A percentile compares a stretch with the other conserved stretches of the same genome.
Conservation (phyloP, 2,329 filamentous ascomycete species). For the Biscogniauxia mediterranea region DNA sequence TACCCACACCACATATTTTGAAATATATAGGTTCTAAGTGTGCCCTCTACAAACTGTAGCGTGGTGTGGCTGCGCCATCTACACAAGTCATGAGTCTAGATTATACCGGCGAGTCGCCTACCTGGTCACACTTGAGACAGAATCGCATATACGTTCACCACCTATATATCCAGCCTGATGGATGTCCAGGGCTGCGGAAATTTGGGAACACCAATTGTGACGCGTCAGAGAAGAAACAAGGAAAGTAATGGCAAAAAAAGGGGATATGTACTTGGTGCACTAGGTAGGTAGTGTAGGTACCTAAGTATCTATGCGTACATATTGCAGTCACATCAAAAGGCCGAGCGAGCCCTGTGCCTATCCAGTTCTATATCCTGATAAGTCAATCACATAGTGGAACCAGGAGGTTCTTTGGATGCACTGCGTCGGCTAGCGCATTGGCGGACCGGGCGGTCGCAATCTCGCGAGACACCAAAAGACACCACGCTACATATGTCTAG, state of each 20-base stretch:
- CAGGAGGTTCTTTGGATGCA: neutral
- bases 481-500: slow-evolving; percentile 12
- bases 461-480: slow-evolving; percentile 9
- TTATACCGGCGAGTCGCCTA: too few species aligned
- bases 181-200: neutral
- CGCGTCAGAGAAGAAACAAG: neutral
- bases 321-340: neutral
- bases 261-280: neutral
- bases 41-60: neutral
- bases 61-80: neutral
- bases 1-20: too few species aligned
- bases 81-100: too few species aligned
- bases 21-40: neutral
- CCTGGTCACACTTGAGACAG: too few species aligned
- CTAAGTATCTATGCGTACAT: neutral
- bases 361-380: slow-evolving; percentile 19
- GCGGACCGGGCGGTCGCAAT: slow-evolving; percentile 13
- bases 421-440: neutral
- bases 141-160: too few species aligned
- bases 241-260: neutral
- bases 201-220: neutral
- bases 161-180: neutral
- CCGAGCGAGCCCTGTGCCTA: neutral
- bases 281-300: too few species aligned
- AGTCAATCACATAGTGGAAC: neutral